Evolutionary conservation across 257 asterid species (phyloP).

Genomic region (Dorcoceras hygrometricum): DNA sequence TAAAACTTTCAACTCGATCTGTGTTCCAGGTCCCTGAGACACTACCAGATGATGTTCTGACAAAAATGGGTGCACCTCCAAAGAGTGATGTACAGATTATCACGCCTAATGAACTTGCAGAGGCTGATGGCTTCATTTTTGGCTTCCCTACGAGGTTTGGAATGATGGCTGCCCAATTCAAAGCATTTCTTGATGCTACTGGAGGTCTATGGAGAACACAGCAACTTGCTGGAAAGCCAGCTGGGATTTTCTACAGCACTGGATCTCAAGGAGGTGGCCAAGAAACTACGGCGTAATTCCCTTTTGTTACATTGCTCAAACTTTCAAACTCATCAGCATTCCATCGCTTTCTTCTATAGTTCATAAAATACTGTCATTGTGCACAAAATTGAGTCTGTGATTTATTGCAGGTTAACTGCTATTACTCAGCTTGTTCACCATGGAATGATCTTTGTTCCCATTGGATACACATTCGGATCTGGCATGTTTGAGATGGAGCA

Average conservation of each 20-base stretch:
- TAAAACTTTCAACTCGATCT: neutral
- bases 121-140: conserved; percentile 72
- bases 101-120: conserved; percentile 57
- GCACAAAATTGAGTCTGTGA: neutral
- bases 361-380: too few species aligned
- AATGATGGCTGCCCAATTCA: conserved; percentile 86
- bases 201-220: conserved; percentile 88
- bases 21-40: conserved; percentile 67
- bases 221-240: conserved; percentile 83
- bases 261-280: conserved; percentile 92
- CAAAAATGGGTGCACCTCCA: conserved; percentile 80
- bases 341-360: neutral
- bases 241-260: conserved; percentile 84
- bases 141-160: conserved; percentile 87
- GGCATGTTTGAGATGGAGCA: conserved; percentile 78
- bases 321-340: neutral
- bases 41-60: conserved; percentile 58
- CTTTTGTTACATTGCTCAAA: neutral
- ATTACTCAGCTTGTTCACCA: conserved; percentile 77
- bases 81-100: conserved; percentile 62
- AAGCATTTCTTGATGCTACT: conserved; percentile 80
- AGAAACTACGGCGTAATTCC: conserved; percentile 69
- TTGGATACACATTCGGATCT: conserved; percentile 73
- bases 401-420: conserved; percentile 59
- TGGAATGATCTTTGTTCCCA: conserved; percentile 74